phyloP scores from a whole-genome alignment of 176 grass and related monocot species.

The Musa schizocarpa region DNA sequence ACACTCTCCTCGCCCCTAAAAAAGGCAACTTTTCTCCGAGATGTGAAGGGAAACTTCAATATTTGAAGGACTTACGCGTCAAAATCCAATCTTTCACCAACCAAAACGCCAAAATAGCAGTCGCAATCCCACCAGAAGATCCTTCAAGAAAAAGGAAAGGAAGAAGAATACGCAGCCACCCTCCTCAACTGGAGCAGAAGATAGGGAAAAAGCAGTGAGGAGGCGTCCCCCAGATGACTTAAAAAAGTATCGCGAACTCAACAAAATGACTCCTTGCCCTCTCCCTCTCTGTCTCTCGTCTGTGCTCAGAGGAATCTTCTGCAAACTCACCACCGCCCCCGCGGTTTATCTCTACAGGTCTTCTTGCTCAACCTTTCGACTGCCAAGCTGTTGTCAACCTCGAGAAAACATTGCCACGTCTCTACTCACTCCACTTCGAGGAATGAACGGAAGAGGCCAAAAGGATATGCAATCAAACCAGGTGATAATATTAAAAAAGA shows the following conservation, averaged over 20 bases:
- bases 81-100: not conserved
- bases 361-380: not conserved
- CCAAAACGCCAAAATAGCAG: not conserved
- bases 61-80: not conserved
- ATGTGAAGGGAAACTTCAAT: not conserved
- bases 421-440: not conserved
- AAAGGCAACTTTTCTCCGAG: not conserved
- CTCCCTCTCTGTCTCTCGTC: not conserved
- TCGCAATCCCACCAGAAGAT: not conserved
- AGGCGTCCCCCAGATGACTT: not conserved
- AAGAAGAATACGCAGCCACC: constrained; percentile 1
- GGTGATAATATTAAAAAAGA: not conserved
- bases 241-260: not conserved
- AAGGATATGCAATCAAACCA: not conserved
- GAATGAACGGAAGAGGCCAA: not conserved
- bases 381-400: not conserved
- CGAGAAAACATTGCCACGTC: not conserved
- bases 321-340: not conserved
- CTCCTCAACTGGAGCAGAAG: not conserved
- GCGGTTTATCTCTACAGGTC: too few species aligned
- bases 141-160: not conserved
- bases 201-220: not conserved
- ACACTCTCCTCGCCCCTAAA: not conserved
- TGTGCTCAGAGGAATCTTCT: not conserved
- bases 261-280: not conserved